phyloP scores from a whole-genome alignment of 73 alveolate species.

The Uronychia binucleata region DNA sequence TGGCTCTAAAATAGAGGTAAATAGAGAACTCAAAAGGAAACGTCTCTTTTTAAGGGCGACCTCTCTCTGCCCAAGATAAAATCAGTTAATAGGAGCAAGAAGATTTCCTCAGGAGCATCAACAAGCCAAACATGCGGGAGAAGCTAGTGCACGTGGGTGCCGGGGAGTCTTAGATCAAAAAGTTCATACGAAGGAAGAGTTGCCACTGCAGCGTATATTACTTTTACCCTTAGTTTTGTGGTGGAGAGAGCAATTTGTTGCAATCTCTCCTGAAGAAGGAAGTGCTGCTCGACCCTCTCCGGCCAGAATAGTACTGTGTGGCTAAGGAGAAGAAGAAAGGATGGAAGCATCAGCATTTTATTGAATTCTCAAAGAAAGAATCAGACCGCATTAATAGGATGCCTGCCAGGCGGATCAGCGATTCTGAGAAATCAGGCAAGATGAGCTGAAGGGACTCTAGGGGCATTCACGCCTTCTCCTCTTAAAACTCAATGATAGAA shows the following conservation, averaged over 20 bases:
- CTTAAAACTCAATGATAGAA: not conserved
- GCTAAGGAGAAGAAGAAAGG: not conserved
- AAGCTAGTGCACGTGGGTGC: not conserved
- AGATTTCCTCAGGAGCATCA: not conserved
- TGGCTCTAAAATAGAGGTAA: too few relatives aligned
- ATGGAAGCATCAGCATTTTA: not conserved
- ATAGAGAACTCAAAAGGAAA: too few relatives aligned
- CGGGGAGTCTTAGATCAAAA: not conserved
- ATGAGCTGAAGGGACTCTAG: not conserved
- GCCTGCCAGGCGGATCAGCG: not conserved
- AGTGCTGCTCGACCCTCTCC: not conserved
- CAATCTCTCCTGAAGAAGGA: not conserved
- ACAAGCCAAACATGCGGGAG: not conserved
- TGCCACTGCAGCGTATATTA: not conserved
- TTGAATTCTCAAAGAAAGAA: not conserved
- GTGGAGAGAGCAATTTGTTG: not conserved
- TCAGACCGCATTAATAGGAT: not conserved
- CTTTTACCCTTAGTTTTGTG: not conserved
- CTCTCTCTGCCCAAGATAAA: too few relatives aligned
- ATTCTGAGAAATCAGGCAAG: not conserved
- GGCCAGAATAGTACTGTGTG: not conserved
- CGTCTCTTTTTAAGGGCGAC: too few relatives aligned
- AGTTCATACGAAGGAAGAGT: not conserved
- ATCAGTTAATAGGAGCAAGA: not conserved
- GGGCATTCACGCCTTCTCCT: not conserved